Base-by-base conservation (phyloP, 2,329 filamentous ascomycete species). In the Ophiosphaerella korrae region DNA sequence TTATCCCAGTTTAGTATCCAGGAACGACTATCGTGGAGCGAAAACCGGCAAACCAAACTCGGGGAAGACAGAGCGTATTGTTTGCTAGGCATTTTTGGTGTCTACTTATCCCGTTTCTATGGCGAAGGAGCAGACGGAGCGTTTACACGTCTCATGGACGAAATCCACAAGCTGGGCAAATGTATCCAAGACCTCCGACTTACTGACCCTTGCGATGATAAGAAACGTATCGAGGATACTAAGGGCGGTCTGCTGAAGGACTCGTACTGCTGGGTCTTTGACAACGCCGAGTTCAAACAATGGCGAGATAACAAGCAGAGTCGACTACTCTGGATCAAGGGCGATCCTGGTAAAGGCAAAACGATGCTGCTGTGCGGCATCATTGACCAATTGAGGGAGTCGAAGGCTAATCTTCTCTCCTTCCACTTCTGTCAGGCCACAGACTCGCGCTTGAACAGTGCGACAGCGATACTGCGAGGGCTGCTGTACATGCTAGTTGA, bases 41-140 rank as follows among this genome's bases (percentile, higher is more conserved):
- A 52, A 36, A 12, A 38, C 7, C 50, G 61, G 12, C 23, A 48
- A 1, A 64, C 63, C 0, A 63, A 40, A 39, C 35, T 32, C 5
- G 9, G n/a, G 11, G 45, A 50, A 26, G 52, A 57, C 18, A 14
- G 9, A 29, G 26, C 26, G 11, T 52, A 55, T 34, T 55, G 43
- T 11, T 14, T 52, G 2, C 21, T 37, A 16, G 45, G 50, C 2
- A 48, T 62, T 23, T 50, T 61, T 32, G 52, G 48, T 24, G 45
- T 57, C 3, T n/a, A 52, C 0, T 9, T 57, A 12, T 0, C 47
- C 2, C 47, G n/a, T 1, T 16, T 2, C 8, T 48, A 55, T 45
- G 44, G 52, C 7, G 48, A 55, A 24, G 44, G 44, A 13, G 16
- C 7, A 21, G 45, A 21, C 13, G 49, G 32, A 32, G 59, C 59